phyloP scores from a whole-genome alignment of 805 yeast genomes.

The Candida oleophila region DNA sequence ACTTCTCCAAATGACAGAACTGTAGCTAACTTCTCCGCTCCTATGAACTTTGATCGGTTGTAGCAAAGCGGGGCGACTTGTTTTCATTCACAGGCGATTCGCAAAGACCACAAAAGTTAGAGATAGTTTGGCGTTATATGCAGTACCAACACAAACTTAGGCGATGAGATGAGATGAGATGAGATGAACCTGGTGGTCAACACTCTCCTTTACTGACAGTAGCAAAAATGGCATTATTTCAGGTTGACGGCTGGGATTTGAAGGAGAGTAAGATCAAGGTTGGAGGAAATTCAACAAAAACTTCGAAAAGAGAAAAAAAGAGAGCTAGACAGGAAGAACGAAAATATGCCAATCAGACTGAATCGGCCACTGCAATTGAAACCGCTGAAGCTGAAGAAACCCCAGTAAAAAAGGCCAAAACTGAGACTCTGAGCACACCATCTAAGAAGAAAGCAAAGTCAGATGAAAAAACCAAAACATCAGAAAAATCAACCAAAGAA shows the following conservation, averaged over 20 bases:
- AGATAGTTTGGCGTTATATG: too few species aligned
- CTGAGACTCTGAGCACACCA: not conserved
- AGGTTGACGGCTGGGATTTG: constrained; percentile 82
- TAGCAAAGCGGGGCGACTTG: too few species aligned
- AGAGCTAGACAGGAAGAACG: constrained; percentile 14
- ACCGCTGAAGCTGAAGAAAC: constrained; percentile 8
- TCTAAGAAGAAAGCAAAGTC: not conserved
- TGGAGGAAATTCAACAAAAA: constrained; percentile 34
- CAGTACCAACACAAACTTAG: too few species aligned
- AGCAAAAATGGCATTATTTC: constrained; percentile 70
- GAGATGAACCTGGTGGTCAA: not conserved
- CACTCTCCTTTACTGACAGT: too few species aligned
- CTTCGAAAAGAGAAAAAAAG: constrained; percentile 25
- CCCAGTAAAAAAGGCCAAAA: not conserved
- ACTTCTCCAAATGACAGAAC: too few species aligned
- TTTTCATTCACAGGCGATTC: too few species aligned
- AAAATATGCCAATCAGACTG: constrained; percentile 11
- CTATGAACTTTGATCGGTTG: too few species aligned
- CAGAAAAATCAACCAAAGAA: constrained; percentile 7
- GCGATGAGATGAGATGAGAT: not conserved
- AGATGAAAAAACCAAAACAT: constrained; percentile 6
- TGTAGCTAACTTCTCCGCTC: too few species aligned
- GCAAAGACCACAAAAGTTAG: not conserved
- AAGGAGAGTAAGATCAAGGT: constrained; percentile 50
- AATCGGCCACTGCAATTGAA: constrained; percentile 5